Conservation (phyloP, 2,329 filamentous ascomycete species). For the Penicillium sclerotigenum region DNA sequence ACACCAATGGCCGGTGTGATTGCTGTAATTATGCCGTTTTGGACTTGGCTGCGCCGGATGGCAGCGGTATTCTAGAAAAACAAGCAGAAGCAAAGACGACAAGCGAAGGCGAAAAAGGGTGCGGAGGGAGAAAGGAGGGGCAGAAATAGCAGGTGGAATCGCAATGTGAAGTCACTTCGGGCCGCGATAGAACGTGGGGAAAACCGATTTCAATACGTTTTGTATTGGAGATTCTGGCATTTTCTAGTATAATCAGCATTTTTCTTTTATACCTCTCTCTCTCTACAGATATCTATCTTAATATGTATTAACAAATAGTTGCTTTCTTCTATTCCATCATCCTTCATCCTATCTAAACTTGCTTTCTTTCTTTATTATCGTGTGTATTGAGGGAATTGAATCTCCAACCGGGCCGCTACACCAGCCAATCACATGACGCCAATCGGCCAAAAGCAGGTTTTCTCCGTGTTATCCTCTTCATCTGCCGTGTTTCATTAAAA, state of each 20-base stretch:
- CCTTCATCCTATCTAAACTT: background rate
- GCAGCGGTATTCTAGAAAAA: background rate
- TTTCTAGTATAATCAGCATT: background rate
- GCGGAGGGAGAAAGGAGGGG: conserved; percentile 9
- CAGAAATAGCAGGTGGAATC: conserved; percentile 1
- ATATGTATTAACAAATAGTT: background rate
- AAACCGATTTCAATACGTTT: background rate
- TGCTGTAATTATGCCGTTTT: conserved; percentile 15
- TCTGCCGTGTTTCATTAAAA: background rate
- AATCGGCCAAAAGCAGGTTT: conserved; percentile 23
- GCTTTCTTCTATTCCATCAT: background rate
- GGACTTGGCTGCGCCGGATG: background rate
- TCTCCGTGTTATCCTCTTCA: background rate
- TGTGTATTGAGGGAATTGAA: conserved; percentile 2
- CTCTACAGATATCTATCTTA: background rate
- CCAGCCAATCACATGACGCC: conserved; percentile 21
- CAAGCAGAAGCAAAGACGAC: background rate
- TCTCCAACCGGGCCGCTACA: conserved; percentile 16
- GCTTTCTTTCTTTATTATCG: background rate
- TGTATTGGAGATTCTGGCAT: background rate
- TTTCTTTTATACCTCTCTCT: background rate
- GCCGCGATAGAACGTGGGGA: conserved; percentile 10
- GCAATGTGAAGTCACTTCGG: conserved; percentile 11
- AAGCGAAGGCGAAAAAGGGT: background rate
- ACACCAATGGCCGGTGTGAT: conserved; percentile 22